These are phyloP conservation scores for Entomortierella chlamydospora DNA, from an alignment of 192 early-diverging fungal species.

Conservation along the genomic window DNA sequence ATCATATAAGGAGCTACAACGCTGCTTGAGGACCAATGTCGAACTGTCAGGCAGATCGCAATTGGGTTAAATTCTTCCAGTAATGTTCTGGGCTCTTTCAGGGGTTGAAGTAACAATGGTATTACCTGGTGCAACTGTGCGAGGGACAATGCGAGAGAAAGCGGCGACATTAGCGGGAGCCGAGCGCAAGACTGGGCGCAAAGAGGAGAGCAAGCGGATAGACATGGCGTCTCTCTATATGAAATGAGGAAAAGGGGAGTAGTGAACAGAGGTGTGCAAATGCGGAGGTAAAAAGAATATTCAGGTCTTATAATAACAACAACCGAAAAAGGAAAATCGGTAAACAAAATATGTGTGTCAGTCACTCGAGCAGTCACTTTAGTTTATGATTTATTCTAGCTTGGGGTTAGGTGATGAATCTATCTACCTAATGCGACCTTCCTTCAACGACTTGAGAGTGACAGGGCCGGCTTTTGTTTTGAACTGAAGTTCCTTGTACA, in stretches of 20 bases:
- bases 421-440: constrained; percentile 54
- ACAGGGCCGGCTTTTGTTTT: constrained; percentile 58
- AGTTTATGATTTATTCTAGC: no score
- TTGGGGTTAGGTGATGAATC: no score
- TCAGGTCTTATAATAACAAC: no score
- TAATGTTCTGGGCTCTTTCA: no score
- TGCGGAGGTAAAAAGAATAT: no score
- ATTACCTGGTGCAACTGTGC: constrained; percentile 16
- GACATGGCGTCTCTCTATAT: constrained; percentile 9
- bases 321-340: constrained; percentile 15
- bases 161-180: constrained; percentile 1
- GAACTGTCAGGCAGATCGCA: no score
- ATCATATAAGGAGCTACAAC: no score
- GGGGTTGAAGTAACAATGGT: constrained; percentile 1
- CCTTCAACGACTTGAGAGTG: constrained; percentile 58
- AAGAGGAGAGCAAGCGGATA: constrained; percentile 23
- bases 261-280: no score
- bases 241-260: background rate
- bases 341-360: background rate
- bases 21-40: background rate
- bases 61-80: no score
- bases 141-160: constrained; percentile 13
- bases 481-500: constrained; percentile 68
- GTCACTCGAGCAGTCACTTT: constrained; percentile 4
- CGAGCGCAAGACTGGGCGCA: constrained; percentile 37